Percentiles rank a stretch among this genome's conserved stretches.
Evolutionary conservation across 768 basidiomycete species (phyloP).

Genomic region (Amanita muscaria): DNA sequence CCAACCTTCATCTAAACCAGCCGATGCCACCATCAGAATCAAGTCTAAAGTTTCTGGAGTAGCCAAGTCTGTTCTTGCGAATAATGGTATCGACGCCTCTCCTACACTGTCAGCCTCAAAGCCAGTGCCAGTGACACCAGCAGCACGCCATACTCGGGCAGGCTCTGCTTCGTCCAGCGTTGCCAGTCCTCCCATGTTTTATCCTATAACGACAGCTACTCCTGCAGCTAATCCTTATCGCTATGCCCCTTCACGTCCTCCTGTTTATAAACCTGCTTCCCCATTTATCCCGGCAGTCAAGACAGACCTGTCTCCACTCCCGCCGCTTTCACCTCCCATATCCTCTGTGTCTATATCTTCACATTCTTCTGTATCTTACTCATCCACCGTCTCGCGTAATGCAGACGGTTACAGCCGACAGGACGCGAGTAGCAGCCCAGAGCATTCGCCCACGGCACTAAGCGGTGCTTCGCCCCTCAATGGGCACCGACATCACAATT

Average conservation of each 20-base stretch:
- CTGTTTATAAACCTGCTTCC: conserved; percentile 15
- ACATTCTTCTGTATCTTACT: conserved; percentile 54
- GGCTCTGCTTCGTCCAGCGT: not conserved
- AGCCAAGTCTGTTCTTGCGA: conserved; percentile 25
- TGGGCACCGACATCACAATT: conserved; percentile 17
- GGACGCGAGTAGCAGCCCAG: conserved; percentile 24
- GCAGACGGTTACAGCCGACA: conserved; percentile 25
- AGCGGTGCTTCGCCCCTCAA: conserved; percentile 8
- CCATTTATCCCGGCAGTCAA: conserved; percentile 20
- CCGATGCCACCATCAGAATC: conserved; percentile 29
- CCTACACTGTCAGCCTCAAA: too few relatives aligned
- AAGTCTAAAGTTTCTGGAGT: conserved; percentile 54
- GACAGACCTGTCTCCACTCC: conserved; percentile 42
- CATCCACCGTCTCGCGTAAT: too few relatives aligned
- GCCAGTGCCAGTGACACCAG: too few relatives aligned
- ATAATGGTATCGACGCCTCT: not conserved
- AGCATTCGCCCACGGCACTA: conserved; percentile 3
- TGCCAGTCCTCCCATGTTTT: conserved; percentile 25
- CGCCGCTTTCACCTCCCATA: conserved; percentile 61
- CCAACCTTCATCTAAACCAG: conserved; percentile 11
- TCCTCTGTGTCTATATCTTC: conserved; percentile 75
- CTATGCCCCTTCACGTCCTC: conserved; percentile 26
- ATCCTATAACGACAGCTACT: conserved; percentile 48
- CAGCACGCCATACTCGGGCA: too few relatives aligned
- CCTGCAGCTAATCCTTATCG: conserved; percentile 56